A percentile compares a stretch with the other conserved stretches of the same genome.
phyloP scores from a whole-genome alignment of 495 filamentous ascomycete genomes.

The Margaritispora aquatica region DNA sequence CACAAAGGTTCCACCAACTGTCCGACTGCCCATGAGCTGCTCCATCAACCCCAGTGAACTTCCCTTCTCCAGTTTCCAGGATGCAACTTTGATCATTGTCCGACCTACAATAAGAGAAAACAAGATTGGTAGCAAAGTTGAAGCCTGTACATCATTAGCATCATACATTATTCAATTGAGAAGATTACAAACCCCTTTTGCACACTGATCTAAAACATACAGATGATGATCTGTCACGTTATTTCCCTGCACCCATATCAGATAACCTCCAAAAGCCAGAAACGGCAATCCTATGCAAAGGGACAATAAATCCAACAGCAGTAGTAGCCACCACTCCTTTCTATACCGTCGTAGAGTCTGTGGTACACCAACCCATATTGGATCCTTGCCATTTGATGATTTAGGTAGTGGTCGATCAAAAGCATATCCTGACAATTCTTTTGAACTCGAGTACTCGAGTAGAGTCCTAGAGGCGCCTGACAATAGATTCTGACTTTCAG shows the following conservation, averaged over 20 bases:
- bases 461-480: conserved; percentile 2
- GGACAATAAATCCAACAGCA: conserved; percentile 1
- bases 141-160: conserved; percentile 1
- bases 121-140: conserved; percentile 11
- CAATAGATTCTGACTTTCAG: background rate
- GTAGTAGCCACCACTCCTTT: conserved; percentile 2
- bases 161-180: background rate
- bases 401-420: background rate
- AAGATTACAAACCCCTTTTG: conserved; percentile 3
- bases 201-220: conserved; percentile 7
- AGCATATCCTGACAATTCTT: conserved; percentile 1
- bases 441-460: conserved; percentile 4
- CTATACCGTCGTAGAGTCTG: conserved; percentile 1
- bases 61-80: conserved; percentile 17
- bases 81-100: conserved; percentile 10
- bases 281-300: conserved; percentile 8
- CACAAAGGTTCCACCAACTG: conserved; percentile 14
- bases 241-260: conserved; percentile 7
- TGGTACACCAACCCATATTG: conserved; percentile 6
- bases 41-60: conserved; percentile 16
- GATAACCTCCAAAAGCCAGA: conserved; percentile 3
- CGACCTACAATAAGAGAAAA: conserved; percentile 15
- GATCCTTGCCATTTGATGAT: background rate
- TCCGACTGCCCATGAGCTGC: conserved; percentile 18
- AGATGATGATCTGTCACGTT: background rate